Percentiles rank a stretch among this genome's conserved stretches.
These are phyloP conservation scores for Zalaria obscura DNA, from an alignment of 2,329 filamentous ascomycete genomes.

Conservation along the genomic window DNA sequence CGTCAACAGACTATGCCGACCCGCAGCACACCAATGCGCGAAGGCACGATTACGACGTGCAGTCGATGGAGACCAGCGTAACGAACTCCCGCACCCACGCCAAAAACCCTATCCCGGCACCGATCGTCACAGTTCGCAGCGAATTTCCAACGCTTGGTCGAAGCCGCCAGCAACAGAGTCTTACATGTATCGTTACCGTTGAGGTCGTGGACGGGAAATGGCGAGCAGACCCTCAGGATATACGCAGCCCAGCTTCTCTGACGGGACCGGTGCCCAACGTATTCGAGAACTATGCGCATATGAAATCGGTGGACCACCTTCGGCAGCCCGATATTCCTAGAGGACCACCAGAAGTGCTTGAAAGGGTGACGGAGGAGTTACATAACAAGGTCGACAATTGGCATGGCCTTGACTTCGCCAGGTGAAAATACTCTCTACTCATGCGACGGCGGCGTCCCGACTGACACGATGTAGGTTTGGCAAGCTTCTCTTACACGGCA, in stretches of 20 bases:
- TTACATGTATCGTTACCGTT: constrained; percentile 87
- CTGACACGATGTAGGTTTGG: constrained; percentile 52
- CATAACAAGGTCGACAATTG: constrained; percentile 89
- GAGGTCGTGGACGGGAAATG: constrained; percentile 90
- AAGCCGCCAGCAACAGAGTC: constrained; percentile 83
- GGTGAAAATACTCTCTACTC: constrained; percentile 33
- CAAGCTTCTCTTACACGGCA: constrained; percentile 78
- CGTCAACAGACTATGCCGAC: constrained; percentile 60
- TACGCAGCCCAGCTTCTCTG: constrained; percentile 40
- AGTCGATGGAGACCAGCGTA: constrained; percentile 84
- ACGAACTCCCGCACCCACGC: constrained; percentile 54
- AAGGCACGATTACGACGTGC: constrained; percentile 86
- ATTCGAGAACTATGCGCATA: constrained; percentile 1
- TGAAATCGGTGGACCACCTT: constrained; percentile 1
- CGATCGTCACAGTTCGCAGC: constrained; percentile 85
- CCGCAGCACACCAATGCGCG: constrained; percentile 54
- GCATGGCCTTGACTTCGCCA: constrained; percentile 87
- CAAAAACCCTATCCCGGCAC: constrained; percentile 79
- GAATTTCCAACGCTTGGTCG: constrained; percentile 91
- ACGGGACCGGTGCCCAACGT: constrained; percentile 14
- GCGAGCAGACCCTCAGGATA: constrained; percentile 70
- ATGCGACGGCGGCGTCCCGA: background rate
- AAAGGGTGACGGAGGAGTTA: constrained; percentile 75
- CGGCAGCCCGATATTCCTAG: constrained; percentile 4
- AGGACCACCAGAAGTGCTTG: constrained; percentile 51